Evolutionary conservation across 2,329 filamentous ascomycete genomes (phyloP).

Genomic region (Fusarium chuoi): DNA sequence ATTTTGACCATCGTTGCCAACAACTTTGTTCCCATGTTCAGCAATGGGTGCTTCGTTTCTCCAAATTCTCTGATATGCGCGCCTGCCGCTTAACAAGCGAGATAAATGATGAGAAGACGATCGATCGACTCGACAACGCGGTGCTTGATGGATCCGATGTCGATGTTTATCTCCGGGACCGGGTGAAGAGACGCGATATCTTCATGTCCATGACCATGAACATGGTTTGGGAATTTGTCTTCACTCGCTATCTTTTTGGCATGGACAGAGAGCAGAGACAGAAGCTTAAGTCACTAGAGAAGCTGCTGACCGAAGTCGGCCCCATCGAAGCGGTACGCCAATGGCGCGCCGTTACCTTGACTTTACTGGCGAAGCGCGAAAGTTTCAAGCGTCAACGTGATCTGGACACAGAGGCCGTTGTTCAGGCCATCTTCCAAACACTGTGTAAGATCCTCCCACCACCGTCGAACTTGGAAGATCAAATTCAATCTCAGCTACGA

Average conservation of each 20-base stretch:
- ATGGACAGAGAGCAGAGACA: conserved; percentile 98
- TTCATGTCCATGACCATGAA: conserved; percentile 99
- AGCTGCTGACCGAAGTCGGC: conserved; percentile 88
- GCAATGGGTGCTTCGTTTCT: conserved; percentile 97
- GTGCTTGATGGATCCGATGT: conserved; percentile 95
- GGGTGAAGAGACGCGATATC: conserved; percentile 87
- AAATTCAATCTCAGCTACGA: conserved; percentile 85
- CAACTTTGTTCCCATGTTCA: conserved; percentile 95
- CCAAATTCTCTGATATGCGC: conserved; percentile 94
- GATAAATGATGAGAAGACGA: conserved; percentile 90
- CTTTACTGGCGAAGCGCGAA: conserved; percentile 82
- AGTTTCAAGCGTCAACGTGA: conserved; percentile 85
- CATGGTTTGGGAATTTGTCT: conserved; percentile 99
- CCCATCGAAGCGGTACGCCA: conserved; percentile 90
- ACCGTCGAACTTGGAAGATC: conserved; percentile 79
- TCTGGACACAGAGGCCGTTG: conserved; percentile 94
- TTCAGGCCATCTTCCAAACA: conserved; percentile 83
- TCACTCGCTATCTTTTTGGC: conserved; percentile 96
- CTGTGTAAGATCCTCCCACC: conserved; percentile 87
- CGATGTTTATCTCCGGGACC: conserved; percentile 86
- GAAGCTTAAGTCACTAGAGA: conserved; percentile 96
- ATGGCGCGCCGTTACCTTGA: conserved; percentile 96
- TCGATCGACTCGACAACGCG: conserved; percentile 92
- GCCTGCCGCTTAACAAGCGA: conserved; percentile 85
- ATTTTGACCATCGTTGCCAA: conserved; percentile 94